Base-by-base conservation (phyloP, 148 eudicot genomes). In the Dysphania ambrosioides region DNA sequence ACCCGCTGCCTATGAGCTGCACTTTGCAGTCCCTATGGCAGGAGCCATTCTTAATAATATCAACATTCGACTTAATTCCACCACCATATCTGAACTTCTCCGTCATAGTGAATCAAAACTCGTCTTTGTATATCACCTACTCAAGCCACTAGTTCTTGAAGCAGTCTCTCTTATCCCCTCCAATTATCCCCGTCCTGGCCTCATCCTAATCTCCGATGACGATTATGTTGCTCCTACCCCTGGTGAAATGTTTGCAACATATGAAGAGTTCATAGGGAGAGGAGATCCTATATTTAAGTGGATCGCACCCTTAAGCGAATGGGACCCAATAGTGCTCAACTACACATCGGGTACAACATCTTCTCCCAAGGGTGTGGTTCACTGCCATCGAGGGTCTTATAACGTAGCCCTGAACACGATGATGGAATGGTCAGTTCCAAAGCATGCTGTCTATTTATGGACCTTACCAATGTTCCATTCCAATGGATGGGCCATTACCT, bases 321-420 rank as follows among this genome's bases (percentile, higher is more conserved):
- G 83, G 80, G 75, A 70, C 51, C 85, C 85, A 1, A 79, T 83
- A 10, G 75, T 59, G 0, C 59, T 83, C 0, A 83, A 83, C 69
- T 83, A 79, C 59, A 83, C 85, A 15, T 79, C 85, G 5, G 85
- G 85, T 0, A 79, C 85, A 0, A 76, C 83, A 1, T 53, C 78
- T 0, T 44, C 77, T 0, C 86, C 86, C 1, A 83, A 83, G 42
- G 83, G 86, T 3, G 86, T 83, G 8, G 81, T 83, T 13, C 76
- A 70, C 24, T 35, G 78, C 57, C 83, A 83, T 56, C 60, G 83
- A 13, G 82, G 78, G n/a, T 21, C 70, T 1, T 76, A 62, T 53
- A 68, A 79, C 2, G 13, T 67, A 12, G 42, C 80, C 3, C 9
- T 79, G 9, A 72, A 68, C 34, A 3, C 79, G 1, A 5, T 82